These are phyloP conservation scores for rapeseed (Brassica napus) DNA, from an alignment of 345 rosid species.

Conservation along the genomic window Da-Ae NC_063443.1:18958001-18958500, in stretches of 20 bases:
- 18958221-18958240: constrained; percentile 19
- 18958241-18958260: background rate
- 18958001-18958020: constrained; percentile 96
- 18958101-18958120: constrained; percentile 80
- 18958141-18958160: constrained; percentile 48
- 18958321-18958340: background rate
- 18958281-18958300: background rate
- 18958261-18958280: background rate
- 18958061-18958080: constrained; percentile 82
- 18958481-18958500: no score
- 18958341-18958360: background rate
- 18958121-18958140: constrained; percentile 88
- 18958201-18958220: background rate
- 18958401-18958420: no score
- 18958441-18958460: no score
- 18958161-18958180: constrained; percentile 20
- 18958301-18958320: background rate
- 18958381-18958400: no score
- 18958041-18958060: constrained; percentile 77
- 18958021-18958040: constrained; percentile 96
- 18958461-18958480: no score
- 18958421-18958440: no score
- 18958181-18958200: constrained; percentile 5
- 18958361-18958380: no score
- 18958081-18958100: constrained; percentile 83